Evolutionary conservation across 108 stramenopile species (phyloP).

Genomic region (Seminavis robusta): DNA sequence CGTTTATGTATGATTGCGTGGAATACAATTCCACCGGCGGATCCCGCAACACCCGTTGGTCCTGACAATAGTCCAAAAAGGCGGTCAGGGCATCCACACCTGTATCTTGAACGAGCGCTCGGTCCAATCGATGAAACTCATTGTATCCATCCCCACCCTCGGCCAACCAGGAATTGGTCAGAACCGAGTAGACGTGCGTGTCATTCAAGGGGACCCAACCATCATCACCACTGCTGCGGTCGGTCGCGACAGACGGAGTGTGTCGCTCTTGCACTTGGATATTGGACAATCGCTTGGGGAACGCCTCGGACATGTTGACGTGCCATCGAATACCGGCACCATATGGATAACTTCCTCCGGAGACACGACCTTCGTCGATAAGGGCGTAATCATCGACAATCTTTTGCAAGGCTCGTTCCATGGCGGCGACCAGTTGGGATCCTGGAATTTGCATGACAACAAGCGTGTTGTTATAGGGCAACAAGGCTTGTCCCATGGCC

Average conservation of each 20-base stretch:
- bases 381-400: conserved; percentile 4
- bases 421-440: conserved; percentile 19
- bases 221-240: too few species aligned
- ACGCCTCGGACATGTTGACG: conserved; percentile 19
- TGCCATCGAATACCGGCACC: conserved; percentile 48
- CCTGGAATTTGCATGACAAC: conserved; percentile 36
- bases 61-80: conserved; percentile 36
- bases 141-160: conserved; percentile 33
- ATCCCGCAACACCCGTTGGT: conserved; percentile 7
- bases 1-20: too few species aligned
- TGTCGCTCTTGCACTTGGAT: conserved; percentile 31
- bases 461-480: conserved; percentile 41
- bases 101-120: conserved; percentile 14
- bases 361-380: too few species aligned
- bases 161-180: conserved; percentile 36
- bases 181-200: conserved; percentile 39
- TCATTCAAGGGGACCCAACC: conserved; percentile 40
- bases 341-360: conserved; percentile 40
- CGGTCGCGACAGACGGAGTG: too few species aligned
- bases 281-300: conserved; percentile 15
- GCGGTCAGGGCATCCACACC: conserved; percentile 22
- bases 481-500: conserved; percentile 17
- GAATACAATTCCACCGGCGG: conserved; percentile 16
- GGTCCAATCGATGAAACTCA: conserved; percentile 23
- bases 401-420: conserved; percentile 35